These are phyloP conservation scores for Botrytis squamosa DNA, from an alignment of 2,329 filamentous ascomycete species.

Conservation along the genomic window DNA sequence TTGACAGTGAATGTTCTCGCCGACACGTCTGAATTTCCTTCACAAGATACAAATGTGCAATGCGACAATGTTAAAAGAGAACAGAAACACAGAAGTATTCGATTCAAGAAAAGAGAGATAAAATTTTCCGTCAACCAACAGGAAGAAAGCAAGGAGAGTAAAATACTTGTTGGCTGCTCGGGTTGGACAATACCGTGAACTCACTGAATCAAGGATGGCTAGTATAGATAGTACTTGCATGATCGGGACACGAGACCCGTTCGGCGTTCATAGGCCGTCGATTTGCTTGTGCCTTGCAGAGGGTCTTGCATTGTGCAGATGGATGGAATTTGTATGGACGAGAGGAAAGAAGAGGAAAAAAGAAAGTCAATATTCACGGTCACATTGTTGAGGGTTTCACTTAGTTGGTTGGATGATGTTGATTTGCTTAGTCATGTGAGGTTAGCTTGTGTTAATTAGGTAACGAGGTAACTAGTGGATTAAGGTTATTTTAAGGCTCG, in stretches of 20 bases:
- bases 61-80: neutral
- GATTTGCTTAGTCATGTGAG: neutral
- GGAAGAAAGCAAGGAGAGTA: constrained; percentile 4
- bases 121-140: neutral
- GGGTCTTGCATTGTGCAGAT: neutral
- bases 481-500: neutral
- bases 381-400: neutral
- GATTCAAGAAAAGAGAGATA: neutral
- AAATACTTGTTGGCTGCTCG: constrained; percentile 4
- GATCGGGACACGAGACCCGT: constrained; percentile 3
- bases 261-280: neutral
- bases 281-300: constrained; percentile 1
- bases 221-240: neutral
- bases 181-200: neutral
- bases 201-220: neutral
- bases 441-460: neutral
- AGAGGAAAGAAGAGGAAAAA: neutral
- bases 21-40: neutral
- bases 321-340: neutral
- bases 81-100: neutral
- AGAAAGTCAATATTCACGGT: neutral
- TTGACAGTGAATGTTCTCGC: neutral
- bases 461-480: too few species aligned
- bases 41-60: neutral
- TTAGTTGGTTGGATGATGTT: neutral